Evolutionary conservation across 768 basidiomycete genomes (phyloP).

Genomic region (Suillus alpinus): DNA sequence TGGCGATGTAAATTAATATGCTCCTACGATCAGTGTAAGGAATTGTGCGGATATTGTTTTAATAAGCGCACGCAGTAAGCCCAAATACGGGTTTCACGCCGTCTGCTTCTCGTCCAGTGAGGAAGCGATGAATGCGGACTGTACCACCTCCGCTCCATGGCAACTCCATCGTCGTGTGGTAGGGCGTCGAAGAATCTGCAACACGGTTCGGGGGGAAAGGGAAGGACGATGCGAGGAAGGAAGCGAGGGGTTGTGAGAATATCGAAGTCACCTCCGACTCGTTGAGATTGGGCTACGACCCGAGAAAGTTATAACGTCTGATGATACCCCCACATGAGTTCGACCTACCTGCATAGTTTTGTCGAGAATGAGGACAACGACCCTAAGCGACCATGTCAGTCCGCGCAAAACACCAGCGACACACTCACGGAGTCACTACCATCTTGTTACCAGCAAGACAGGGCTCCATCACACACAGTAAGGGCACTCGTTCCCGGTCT

Average conservation of each 20-base stretch:
- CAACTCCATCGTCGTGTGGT: constrained; percentile 64
- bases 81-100: constrained; percentile 90
- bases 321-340: constrained; percentile 12
- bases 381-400: constrained; percentile 39
- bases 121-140: constrained; percentile 68
- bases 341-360: constrained; percentile 58
- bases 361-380: constrained; percentile 83
- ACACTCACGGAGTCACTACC: constrained; percentile 80
- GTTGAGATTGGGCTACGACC: constrained; percentile 72
- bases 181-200: constrained; percentile 45
- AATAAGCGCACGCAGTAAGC: constrained; percentile 63
- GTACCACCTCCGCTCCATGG: constrained; percentile 38
- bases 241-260: constrained; percentile 81
- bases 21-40: constrained; percentile 29
- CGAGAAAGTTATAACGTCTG: background rate
- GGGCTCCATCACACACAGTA: constrained; percentile 77
- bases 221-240: constrained; percentile 63
- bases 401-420: background rate
- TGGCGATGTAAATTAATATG: constrained; percentile 50
- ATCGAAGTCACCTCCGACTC: constrained; percentile 72
- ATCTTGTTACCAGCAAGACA: constrained; percentile 70
- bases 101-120: constrained; percentile 81
- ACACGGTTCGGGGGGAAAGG: constrained; percentile 57
- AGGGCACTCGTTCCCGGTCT: constrained; percentile 65
- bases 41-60: background rate